Evolutionary conservation across 2,329 filamentous ascomycete genomes (phyloP).

Genomic region (Colletotrichum abscissum): DNA sequence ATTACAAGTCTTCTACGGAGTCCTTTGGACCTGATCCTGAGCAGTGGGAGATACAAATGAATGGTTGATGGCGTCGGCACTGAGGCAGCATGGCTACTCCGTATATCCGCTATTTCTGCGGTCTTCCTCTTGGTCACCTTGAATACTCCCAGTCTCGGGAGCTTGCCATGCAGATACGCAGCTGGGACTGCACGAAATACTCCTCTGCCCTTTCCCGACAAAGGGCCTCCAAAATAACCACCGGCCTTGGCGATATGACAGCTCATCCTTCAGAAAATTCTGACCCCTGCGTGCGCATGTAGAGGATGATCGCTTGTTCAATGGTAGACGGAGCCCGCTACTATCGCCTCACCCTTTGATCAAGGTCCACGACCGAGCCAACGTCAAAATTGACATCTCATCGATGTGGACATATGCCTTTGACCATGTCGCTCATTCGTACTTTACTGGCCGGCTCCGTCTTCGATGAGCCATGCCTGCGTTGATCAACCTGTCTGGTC

Average conservation of each 20-base stretch:
- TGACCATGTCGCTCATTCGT: conserved; percentile 5
- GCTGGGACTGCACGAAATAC: conserved; percentile 25
- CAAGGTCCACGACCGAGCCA: not conserved
- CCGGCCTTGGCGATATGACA: conserved; percentile 21
- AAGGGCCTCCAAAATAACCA: conserved; percentile 8
- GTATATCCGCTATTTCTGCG: not conserved
- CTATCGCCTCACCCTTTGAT: not conserved
- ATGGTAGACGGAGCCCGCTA: not conserved
- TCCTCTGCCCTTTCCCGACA: not conserved
- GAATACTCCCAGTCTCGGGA: not conserved
- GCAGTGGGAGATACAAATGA: not conserved
- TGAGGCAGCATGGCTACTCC: not conserved
- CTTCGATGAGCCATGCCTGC: conserved; percentile 23
- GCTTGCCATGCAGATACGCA: conserved; percentile 16
- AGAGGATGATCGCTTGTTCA: not conserved
- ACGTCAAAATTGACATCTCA: conserved; percentile 6
- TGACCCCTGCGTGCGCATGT: conserved; percentile 8
- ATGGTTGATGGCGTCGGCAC: not conserved
- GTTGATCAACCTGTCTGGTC: conserved; percentile 15
- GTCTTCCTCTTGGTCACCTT: not conserved
- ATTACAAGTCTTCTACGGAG: not conserved
- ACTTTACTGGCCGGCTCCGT: conserved; percentile 17
- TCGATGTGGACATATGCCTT: conserved; percentile 10
- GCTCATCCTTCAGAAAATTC: conserved; percentile 5
- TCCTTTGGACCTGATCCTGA: not conserved